Evolutionary conservation across 2,329 filamentous ascomycete species (phyloP), one percentile per base, ranked within the genome.

Genomic region (Pseudogymnoascus sp.): DNA sequence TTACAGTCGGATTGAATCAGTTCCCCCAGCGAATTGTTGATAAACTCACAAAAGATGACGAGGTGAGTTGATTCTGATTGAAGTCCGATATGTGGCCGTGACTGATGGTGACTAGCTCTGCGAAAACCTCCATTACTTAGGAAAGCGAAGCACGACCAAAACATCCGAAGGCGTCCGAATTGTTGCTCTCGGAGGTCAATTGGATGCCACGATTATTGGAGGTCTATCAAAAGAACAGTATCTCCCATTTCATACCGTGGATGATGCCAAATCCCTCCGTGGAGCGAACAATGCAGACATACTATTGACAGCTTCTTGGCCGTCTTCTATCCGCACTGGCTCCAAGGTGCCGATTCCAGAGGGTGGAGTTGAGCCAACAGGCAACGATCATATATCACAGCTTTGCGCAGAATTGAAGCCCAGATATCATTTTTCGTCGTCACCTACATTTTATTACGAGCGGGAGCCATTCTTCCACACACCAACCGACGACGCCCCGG

Each of bases 161-260:
- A 97, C 93, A 0, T 88, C 89, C 0, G 92, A 97, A 66, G 93
- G 92, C 1, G 79, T 97, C 50, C 86, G 88, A 58, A 91, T 99
- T 64, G 90, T 93, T n/a, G 80, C 89, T 0, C 79, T 99, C 0
- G 93, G 93, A 25, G 94, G 94, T 0, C 77, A 80, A 35, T 76
- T 91, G 1, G 85, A 90, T 67, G 71, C 82, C 11, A 80, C 81
- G 57, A 78, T 86, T 12, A 76, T 84, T 35, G 81, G 78, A 2
- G 85, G 84, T 2, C 79, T 84, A 60, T 89, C 86, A 7, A 83
- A 85, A 64, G 87, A 90, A 66, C 86, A 88, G 65, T 87, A 89
- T 67, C 78, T 88, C n/a, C 88, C 92, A 0, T 85, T 84, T 62
- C 93, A 96, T 73, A 88, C 85, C 4, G 81, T 86, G 59, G 83